Evolutionary conservation across 805 yeast species (phyloP), one percentile per base, ranked within the genome.

Genomic region (Sugiyamaella mastotermitis): DNA sequence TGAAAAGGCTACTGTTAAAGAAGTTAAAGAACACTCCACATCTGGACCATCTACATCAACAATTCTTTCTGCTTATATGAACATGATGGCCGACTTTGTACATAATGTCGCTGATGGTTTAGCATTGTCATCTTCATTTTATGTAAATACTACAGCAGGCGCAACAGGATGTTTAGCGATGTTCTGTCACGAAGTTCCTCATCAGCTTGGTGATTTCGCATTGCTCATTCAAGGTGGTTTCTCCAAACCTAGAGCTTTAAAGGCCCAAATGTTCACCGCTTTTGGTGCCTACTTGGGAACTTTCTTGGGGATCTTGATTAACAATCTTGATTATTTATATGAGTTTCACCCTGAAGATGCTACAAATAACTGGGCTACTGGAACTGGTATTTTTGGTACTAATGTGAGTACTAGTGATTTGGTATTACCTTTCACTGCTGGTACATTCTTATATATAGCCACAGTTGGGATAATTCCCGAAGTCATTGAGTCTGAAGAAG

Each of bases 21-120:
- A 35, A 29, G 35, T 6, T 13, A 29, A 17, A 19, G 34, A 21
- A 11, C 3, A 11, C 7, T 13, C n/a, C 3, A 18, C 11, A 5
- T 37, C 31, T 17, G 47, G 37, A 8, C 53, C 53, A 4, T 43
- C 40, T 19, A 40, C 51, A 6, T 54, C 62, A 1, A 51, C 41
- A 43, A 65, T 66, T 42, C 62, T 71, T 1, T 69, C 83, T 8
- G 83, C 84, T 0, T 76, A 77, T 47, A 61, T 83, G 43, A 82
- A 78, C 49, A 60, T 83, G 47, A 69, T 80, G 34, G 79, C 87
- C 0, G 88, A 81, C 48, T 76, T 80, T 46, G 64, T 80, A 1
- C 92, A 83, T 56, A 83, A 83, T 55, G 68, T 80, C 42, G 79
- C 88, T 2, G 92, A 83, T 53, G 92, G 92, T 0, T 58, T 83